Evolutionary conservation across 225 moss, liverwort and hornwort species (phyloP).

Genomic region (Bryum argenteum): DNA sequence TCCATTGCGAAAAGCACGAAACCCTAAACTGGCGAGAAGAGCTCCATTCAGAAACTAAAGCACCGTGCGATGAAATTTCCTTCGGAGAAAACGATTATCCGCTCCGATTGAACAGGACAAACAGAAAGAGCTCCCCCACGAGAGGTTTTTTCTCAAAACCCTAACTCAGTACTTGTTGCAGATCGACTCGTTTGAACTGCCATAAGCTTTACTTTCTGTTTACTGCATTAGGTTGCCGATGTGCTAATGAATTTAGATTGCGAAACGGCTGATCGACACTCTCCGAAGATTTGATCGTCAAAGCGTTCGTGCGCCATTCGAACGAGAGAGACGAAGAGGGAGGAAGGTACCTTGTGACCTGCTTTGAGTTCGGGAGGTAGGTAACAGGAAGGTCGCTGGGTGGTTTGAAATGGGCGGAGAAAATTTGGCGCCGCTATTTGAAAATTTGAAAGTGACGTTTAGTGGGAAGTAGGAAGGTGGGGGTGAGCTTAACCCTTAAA

Average conservation of each 20-base stretch:
- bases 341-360: constrained; percentile 24
- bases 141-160: neutral
- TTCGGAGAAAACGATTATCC: neutral
- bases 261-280: neutral
- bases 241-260: neutral
- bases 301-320: neutral
- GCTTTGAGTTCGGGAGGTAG: constrained; percentile 15
- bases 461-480: too few relatives aligned
- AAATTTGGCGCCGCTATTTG: too few relatives aligned
- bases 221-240: neutral
- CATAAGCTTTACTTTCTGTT: neutral
- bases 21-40: constrained; percentile 26
- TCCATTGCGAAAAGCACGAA: constrained; percentile 10
- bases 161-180: neutral
- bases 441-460: too few relatives aligned
- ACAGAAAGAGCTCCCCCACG: neutral
- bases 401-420: neutral
- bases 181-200: neutral
- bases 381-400: neutral
- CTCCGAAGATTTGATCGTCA: neutral
- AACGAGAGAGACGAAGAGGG: neutral
- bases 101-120: neutral
- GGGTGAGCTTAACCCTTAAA: too few relatives aligned
- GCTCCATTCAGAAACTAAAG: neutral
- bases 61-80: neutral